Conservation (phyloP, 805 yeast genomes). For the Metschnikowia amazonensis region DNA sequence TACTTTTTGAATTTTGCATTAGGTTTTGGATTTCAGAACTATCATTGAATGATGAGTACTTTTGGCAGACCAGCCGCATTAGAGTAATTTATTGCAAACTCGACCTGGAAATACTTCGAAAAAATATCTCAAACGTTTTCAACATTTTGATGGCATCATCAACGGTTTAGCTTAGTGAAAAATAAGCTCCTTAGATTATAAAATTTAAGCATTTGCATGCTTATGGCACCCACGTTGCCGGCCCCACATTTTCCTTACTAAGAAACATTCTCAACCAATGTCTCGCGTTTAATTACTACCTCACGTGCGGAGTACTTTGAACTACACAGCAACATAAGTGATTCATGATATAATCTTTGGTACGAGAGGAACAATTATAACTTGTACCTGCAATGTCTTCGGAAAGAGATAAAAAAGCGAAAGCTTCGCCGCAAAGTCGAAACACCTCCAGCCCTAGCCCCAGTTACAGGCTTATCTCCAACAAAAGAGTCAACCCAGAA, state of each 20-base stretch:
- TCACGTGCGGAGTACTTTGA: conserved; percentile 2
- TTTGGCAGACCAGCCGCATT: neutral
- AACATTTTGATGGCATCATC: neutral
- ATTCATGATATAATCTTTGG: neutral
- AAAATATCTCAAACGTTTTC: no score
- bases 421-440: neutral
- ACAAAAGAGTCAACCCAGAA: conserved; percentile 18
- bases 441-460: conserved; percentile 9
- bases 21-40: neutral
- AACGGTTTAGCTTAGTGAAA: neutral
- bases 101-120: no score
- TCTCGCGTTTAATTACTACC: neutral
- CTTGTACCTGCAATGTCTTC: neutral
- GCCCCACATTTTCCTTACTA: neutral
- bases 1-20: neutral
- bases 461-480: conserved; percentile 20
- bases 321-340: neutral
- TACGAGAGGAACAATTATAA: neutral
- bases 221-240: neutral
- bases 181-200: neutral
- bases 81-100: neutral
- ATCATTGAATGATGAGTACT: neutral
- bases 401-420: neutral
- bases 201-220: no score
- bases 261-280: neutral